A percentile compares a stretch with the other conserved stretches of the same genome.
These are phyloP conservation scores for Trypanosoma mega DNA, from an alignment of 208 protist genomes.

Conservation along the genomic window DNA sequence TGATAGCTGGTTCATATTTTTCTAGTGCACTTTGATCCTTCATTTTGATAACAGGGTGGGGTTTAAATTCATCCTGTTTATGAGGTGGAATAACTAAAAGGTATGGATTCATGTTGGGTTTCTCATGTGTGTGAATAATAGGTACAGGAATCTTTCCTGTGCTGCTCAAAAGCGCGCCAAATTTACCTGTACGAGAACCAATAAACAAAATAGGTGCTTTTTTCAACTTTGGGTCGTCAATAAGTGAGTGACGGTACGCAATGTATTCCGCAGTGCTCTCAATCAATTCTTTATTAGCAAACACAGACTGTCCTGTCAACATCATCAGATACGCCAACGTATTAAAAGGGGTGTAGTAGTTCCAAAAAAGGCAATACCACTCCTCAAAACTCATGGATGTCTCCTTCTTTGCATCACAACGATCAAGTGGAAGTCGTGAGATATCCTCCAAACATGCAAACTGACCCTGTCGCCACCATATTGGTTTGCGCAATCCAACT, in stretches of 20 bases:
- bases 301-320: constrained; percentile 69
- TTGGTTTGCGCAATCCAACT: constrained; percentile 54
- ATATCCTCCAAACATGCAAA: constrained; percentile 83
- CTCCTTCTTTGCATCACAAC: constrained; percentile 64
- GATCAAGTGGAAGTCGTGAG: constrained; percentile 77
- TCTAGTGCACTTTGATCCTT: constrained; percentile 77
- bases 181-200: constrained; percentile 68
- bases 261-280: constrained; percentile 77
- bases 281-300: constrained; percentile 73
- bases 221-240: constrained; percentile 56
- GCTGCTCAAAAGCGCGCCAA: constrained; percentile 73
- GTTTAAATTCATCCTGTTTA: constrained; percentile 83
- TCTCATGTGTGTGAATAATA: constrained; percentile 78
- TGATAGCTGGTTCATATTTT: constrained; percentile 86
- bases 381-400: constrained; percentile 71
- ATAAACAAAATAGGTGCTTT: constrained; percentile 85
- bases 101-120: constrained; percentile 85
- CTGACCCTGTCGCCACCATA: constrained; percentile 66
- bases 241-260: constrained; percentile 63
- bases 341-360: constrained; percentile 86
- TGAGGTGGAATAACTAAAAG: constrained; percentile 77
- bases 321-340: constrained; percentile 74
- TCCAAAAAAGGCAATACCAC: constrained; percentile 90
- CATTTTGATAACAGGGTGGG: constrained; percentile 77
- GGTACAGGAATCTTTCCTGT: constrained; percentile 78